These are phyloP conservation scores for Fusarium tricinctum DNA, from an alignment of 2,329 filamentous ascomycete species.

Conservation along the genomic window DNA sequence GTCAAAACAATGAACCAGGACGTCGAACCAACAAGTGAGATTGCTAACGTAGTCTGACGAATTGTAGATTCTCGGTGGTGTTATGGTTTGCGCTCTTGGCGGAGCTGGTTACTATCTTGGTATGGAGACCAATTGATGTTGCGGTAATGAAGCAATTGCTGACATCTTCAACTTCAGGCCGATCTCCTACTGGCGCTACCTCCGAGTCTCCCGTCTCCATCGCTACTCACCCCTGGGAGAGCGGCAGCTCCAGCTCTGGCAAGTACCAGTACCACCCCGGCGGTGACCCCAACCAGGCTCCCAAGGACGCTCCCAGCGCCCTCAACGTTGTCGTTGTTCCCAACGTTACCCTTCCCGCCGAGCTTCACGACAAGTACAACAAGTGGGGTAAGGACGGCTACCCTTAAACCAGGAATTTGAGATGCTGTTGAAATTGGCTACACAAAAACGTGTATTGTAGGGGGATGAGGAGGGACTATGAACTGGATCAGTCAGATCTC, in stretches of 20 bases:
- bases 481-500: slow-evolving; percentile 27
- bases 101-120: slow-evolving; percentile 93
- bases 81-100: slow-evolving; percentile 90
- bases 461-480: slow-evolving; percentile 24
- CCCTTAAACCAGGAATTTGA: slow-evolving; percentile 58
- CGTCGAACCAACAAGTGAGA: slow-evolving; percentile 10
- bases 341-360: slow-evolving; percentile 91
- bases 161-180: slow-evolving; percentile 64
- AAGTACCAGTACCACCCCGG: slow-evolving; percentile 88
- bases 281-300: slow-evolving; percentile 80
- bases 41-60: slow-evolving; percentile 35
- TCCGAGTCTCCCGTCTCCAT: slow-evolving; percentile 85
- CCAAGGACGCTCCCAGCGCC: slow-evolving; percentile 93
- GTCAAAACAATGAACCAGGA: slow-evolving; percentile 14
- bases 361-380: slow-evolving; percentile 97
- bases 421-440: slow-evolving; percentile 23
- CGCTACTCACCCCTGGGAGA: slow-evolving; percentile 93
- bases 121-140: slow-evolving; percentile 56
- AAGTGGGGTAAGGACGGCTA: slow-evolving; percentile 99
- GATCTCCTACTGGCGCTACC: slow-evolving; percentile 85
- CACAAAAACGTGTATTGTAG: slow-evolving; percentile 32
- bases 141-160: slow-evolving; percentile 40
- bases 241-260: slow-evolving; percentile 66
- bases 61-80: slow-evolving; percentile 84
- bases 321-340: slow-evolving; percentile 95